These are phyloP conservation scores for Eudorina sp. DNA, from an alignment of 139 green algal species.

Conservation along the genomic window DNA sequence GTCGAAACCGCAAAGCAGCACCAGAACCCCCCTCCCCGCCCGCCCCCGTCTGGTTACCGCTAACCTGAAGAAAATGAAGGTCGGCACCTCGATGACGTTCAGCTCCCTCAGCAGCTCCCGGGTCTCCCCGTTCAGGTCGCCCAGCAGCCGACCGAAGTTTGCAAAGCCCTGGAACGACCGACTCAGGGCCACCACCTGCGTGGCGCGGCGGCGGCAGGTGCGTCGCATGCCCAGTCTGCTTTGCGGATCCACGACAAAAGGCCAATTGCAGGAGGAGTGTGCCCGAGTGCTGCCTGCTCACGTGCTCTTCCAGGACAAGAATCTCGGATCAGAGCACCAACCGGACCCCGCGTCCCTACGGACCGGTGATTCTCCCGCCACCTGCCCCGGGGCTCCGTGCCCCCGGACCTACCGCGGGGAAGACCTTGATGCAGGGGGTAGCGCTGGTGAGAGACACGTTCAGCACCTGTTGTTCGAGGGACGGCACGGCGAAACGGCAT, in stretches of 20 bases:
- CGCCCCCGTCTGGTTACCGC: neutral
- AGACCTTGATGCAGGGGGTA: constrained; percentile 52
- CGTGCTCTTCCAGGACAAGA: no score
- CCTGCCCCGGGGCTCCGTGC: no score
- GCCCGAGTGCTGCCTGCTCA: no score
- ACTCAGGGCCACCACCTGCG: constrained; percentile 79
- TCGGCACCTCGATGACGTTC: constrained; percentile 86
- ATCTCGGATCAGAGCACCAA: no score
- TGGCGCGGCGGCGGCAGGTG: no score
- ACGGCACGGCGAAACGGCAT: no score
- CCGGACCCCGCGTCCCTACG: no score
- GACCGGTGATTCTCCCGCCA: no score
- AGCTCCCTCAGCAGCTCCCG: constrained; percentile 59
- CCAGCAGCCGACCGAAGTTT: constrained; percentile 56
- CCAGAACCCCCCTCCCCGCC: neutral
- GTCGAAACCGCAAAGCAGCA: constrained; percentile 30
- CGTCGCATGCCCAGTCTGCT: no score
- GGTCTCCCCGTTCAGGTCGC: constrained; percentile 34
- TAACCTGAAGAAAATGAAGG: constrained; percentile 89
- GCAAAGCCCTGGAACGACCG: constrained; percentile 76
- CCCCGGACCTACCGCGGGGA: constrained; percentile 12
- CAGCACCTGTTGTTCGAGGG: no score
- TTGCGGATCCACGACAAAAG: no score
- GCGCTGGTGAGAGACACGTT: constrained; percentile 55
- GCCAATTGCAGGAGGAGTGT: no score